phyloP scores from a whole-genome alignment of 2,329 filamentous ascomycete species.

The Mariannaea sp. region DNA sequence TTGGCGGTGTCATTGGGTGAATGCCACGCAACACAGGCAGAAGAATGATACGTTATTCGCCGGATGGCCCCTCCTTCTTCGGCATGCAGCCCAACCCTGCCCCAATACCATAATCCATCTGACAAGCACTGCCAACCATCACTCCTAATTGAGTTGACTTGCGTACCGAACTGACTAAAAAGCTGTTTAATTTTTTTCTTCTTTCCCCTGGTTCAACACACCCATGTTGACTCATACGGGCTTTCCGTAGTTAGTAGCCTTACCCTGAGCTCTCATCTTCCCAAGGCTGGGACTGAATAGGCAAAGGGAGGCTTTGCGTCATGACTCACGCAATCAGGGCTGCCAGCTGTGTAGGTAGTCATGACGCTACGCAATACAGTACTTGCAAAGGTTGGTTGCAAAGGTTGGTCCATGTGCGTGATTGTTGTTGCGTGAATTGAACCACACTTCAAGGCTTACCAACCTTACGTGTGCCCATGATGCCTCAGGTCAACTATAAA shows the following conservation, averaged over 20 bases:
- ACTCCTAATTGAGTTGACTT: constrained; percentile 10
- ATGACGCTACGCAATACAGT: constrained; percentile 20
- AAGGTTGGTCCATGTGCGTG: constrained; percentile 6
- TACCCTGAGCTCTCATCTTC: constrained; percentile 13
- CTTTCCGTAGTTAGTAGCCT: neutral
- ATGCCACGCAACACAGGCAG: too few relatives aligned
- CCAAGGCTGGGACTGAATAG: constrained; percentile 7
- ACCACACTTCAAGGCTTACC: neutral
- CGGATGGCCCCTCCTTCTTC: too few relatives aligned
- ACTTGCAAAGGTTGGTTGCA: neutral
- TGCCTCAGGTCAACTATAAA: constrained; percentile 31
- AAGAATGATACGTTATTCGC: too few relatives aligned
- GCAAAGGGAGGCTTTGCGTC: constrained; percentile 22
- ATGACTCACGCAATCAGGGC: constrained; percentile 34
- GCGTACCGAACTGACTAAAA: constrained; percentile 2
- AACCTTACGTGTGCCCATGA: neutral
- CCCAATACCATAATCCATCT: too few relatives aligned
- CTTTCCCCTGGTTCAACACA: constrained; percentile 22
- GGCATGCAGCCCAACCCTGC: too few relatives aligned
- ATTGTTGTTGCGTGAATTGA: neutral
- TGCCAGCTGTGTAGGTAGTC: neutral
- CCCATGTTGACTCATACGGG: constrained; percentile 1
- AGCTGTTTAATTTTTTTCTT: too few relatives aligned
- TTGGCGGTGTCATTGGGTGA: too few relatives aligned
- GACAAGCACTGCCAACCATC: neutral